These are phyloP conservation scores for Arthrinium puccinioides DNA, from an alignment of 2,329 filamentous ascomycete species.

Conservation along the genomic window DNA sequence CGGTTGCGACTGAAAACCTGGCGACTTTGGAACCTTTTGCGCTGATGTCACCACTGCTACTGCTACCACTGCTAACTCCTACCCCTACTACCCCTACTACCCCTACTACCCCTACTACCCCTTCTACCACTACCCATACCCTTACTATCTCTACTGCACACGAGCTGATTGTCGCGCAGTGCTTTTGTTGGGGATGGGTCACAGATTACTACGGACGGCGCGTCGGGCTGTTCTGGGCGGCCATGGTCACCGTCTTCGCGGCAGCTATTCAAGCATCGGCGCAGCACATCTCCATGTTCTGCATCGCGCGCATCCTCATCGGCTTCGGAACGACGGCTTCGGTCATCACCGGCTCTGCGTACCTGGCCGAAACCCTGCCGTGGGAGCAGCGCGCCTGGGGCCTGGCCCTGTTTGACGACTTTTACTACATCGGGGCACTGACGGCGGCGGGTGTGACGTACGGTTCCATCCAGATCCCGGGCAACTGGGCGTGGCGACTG, in stretches of 20 bases:
- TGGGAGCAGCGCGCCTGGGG: conserved; percentile 4
- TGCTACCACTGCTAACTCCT: no score
- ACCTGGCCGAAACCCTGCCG: conserved; percentile 3
- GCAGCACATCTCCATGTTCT: conserved; percentile 19
- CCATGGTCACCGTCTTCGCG: conserved; percentile 13
- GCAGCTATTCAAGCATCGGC: conserved; percentile 13
- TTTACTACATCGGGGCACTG: conserved; percentile 21
- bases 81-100: no score
- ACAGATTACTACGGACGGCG: conserved; percentile 17
- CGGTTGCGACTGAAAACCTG: no score
- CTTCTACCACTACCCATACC: no score
- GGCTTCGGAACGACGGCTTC: conserved; percentile 12
- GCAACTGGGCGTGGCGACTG: conserved; percentile 28
- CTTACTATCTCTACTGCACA: no score
- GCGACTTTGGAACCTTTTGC: no score
- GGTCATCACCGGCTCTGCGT: conserved; percentile 2
- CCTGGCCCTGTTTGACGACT: conserved; percentile 3
- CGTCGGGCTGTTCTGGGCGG: conserved; percentile 11
- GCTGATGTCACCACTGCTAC: no score
- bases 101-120: no score
- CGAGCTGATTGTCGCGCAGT: no score
- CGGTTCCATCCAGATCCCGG: conserved; percentile 23
- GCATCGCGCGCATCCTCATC: conserved; percentile 16
- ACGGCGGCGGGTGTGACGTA: conserved; percentile 21
- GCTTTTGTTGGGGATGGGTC: conserved; percentile 12